Evolutionary conservation across 2,329 filamentous ascomycete genomes (phyloP).

Genomic region (Hortaea sp.): DNA sequence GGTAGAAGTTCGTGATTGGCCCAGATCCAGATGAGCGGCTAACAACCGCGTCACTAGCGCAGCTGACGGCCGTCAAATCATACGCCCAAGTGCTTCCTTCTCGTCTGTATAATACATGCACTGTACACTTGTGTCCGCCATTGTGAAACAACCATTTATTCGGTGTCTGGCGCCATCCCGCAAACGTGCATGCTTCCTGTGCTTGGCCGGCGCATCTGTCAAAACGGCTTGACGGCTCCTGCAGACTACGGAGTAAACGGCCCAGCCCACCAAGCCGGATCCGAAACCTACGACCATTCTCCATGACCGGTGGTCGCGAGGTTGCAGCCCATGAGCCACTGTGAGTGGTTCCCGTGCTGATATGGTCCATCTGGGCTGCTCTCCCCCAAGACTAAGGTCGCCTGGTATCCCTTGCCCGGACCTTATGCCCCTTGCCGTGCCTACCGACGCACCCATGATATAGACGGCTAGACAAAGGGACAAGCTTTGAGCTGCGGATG

Average conservation of each 20-base stretch:
- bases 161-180: background rate
- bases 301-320: too few relatives aligned
- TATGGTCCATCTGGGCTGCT: too few relatives aligned
- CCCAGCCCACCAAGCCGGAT: background rate
- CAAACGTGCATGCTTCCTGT: background rate
- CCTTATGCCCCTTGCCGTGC: background rate
- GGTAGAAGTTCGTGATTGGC: too few relatives aligned
- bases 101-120: too few relatives aligned
- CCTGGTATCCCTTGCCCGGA: background rate
- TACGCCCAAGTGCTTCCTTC: too few relatives aligned
- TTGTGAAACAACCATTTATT: constrained; percentile 3
- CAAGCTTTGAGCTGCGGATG: background rate
- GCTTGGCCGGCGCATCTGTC: too few relatives aligned
- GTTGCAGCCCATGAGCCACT: too few relatives aligned
- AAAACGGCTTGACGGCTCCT: background rate
- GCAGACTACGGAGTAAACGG: background rate
- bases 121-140: background rate
- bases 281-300: background rate
- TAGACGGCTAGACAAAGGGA: background rate
- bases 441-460: background rate
- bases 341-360: too few relatives aligned
- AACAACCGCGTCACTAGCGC: too few relatives aligned
- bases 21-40: too few relatives aligned
- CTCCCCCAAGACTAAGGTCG: too few relatives aligned
- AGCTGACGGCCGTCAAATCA: too few relatives aligned